Percentiles rank a stretch among this genome's conserved stretches.
Conservation (phyloP, 2,329 filamentous ascomycete genomes). For the Claviceps spartinae region DNA sequence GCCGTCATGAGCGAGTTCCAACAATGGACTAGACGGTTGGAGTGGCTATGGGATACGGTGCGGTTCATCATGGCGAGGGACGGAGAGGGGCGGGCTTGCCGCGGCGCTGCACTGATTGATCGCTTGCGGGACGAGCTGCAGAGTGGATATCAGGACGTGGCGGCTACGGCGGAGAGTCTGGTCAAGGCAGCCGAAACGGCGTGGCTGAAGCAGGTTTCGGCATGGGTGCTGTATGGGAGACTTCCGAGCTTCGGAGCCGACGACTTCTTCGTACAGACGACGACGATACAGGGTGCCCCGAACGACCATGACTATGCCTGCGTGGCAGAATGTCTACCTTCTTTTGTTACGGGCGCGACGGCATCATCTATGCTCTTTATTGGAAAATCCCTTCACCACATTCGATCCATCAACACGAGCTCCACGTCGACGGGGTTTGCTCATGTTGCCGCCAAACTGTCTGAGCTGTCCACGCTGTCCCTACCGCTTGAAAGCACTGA, state of each 20-base stretch:
- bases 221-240: conserved; percentile 82
- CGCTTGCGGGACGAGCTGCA: conserved; percentile 61
- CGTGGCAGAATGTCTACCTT: conserved; percentile 51
- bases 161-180: conserved; percentile 59
- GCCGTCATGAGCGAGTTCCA: conserved; percentile 72
- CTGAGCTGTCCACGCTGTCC: conserved; percentile 51
- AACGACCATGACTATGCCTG: conserved; percentile 51
- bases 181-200: conserved; percentile 71
- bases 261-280: conserved; percentile 73
- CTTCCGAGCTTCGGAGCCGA: conserved; percentile 60
- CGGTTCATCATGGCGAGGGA: conserved; percentile 47
- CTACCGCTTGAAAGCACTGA: conserved; percentile 62
- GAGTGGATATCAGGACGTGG: conserved; percentile 81
- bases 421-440: conserved; percentile 30
- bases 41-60: conserved; percentile 70
- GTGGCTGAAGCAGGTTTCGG: conserved; percentile 81
- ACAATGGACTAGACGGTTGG: conserved; percentile 71
- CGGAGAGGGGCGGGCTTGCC: conserved; percentile 30
- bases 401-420: conserved; percentile 43
- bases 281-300: conserved; percentile 28
- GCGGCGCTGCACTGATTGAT: conserved; percentile 64
- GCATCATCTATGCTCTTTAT: conserved; percentile 81
- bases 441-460: conserved; percentile 54
- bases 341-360: conserved; percentile 61
- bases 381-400: conserved; percentile 76